These are phyloP conservation scores for Fagus crenata DNA, from an alignment of 306 rosid genomes.

Conservation along the genomic window DNA sequence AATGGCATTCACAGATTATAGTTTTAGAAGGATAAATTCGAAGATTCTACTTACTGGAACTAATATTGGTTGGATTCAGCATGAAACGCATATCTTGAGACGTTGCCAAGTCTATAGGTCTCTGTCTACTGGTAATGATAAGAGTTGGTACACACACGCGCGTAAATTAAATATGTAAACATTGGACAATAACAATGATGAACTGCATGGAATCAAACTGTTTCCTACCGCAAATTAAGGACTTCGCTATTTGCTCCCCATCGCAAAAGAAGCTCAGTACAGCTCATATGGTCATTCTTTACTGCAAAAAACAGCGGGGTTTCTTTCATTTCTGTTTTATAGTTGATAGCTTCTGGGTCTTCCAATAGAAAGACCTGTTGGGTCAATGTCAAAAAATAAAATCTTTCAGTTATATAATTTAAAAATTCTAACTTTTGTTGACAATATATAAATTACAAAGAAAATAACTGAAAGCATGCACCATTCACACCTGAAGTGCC, in stretches of 20 bases:
- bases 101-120: slow-evolving; percentile 44
- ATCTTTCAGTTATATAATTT: background rate
- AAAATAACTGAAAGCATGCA: slow-evolving; percentile 1
- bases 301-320: slow-evolving; percentile 52
- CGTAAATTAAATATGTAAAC: background rate
- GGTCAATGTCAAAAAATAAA: slow-evolving; percentile 7
- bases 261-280: slow-evolving; percentile 44
- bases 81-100: slow-evolving; percentile 48
- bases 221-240: slow-evolving; percentile 42
- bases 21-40: background rate
- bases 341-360: slow-evolving; percentile 40
- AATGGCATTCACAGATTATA: background rate
- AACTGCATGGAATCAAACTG: background rate
- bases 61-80: slow-evolving; percentile 36
- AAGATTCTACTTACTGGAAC: slow-evolving; percentile 32
- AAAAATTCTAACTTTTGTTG: background rate
- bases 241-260: slow-evolving; percentile 50
- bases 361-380: slow-evolving; percentile 38
- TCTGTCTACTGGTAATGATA: slow-evolving; percentile 37
- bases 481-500: slow-evolving; percentile 42
- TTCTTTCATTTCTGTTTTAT: slow-evolving; percentile 46
- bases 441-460: background rate
- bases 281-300: slow-evolving; percentile 37
- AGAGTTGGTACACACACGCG: slow-evolving; percentile 5
- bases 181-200: background rate